Conservation (phyloP, 2,329 filamentous ascomycete species). For the Cercospora zeina region DNA sequence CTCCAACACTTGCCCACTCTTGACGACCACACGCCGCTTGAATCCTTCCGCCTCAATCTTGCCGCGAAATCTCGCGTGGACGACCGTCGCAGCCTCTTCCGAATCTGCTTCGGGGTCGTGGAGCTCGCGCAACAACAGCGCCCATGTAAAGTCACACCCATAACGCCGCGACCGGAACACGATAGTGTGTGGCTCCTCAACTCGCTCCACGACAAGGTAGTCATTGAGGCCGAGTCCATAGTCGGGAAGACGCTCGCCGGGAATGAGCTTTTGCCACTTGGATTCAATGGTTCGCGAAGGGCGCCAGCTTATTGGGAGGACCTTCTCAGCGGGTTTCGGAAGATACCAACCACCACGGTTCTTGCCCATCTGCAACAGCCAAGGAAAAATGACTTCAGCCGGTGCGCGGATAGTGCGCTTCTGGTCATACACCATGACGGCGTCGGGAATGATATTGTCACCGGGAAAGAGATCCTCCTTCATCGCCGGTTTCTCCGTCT, state of each 20-base stretch:
- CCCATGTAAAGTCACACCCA: conserved; percentile 27
- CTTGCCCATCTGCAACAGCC: conserved; percentile 31
- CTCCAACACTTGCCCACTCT: conserved; percentile 26
- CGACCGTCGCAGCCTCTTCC: conserved; percentile 19
- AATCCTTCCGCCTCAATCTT: conserved; percentile 27
- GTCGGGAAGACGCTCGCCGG: conserved; percentile 28
- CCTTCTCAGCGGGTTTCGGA: conserved; percentile 22
- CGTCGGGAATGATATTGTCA: conserved; percentile 27
- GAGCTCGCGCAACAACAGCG: conserved; percentile 27
- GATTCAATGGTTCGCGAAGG: conserved; percentile 24
- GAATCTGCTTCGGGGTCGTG: conserved; percentile 9
- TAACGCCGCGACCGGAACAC: conserved; percentile 26
- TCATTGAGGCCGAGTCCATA: conserved; percentile 29
- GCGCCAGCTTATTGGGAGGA: conserved; percentile 23
- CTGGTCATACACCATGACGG: conserved; percentile 31
- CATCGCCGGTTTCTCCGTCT: background rate
- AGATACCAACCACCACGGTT: conserved; percentile 31
- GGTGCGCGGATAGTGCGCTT: conserved; percentile 22
- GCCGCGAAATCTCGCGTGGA: conserved; percentile 30
- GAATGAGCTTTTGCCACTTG: conserved; percentile 24
- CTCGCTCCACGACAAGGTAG: conserved; percentile 27
- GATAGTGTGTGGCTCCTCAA: conserved; percentile 19
- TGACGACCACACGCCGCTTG: conserved; percentile 23
- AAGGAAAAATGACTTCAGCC: conserved; percentile 26
- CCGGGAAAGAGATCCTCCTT: conserved; percentile 19